These are phyloP conservation scores for Pseudomassariella vexata DNA, from an alignment of 2,329 filamentous ascomycete species.

Conservation along the genomic window DNA sequence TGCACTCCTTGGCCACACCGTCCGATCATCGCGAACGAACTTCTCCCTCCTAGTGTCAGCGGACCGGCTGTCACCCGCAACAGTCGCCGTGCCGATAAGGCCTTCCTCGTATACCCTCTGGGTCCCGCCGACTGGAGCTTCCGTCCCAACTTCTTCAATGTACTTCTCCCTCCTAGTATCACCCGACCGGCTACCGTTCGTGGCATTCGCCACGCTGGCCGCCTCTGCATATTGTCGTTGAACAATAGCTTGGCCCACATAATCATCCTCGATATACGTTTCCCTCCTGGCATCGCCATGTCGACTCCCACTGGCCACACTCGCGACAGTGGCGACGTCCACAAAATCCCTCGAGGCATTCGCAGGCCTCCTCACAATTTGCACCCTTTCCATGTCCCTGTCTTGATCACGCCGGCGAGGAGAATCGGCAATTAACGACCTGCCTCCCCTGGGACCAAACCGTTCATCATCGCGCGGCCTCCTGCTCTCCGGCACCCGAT, in stretches of 20 bases:
- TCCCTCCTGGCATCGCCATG: constrained; percentile 2
- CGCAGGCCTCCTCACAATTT: constrained; percentile 1
- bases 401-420: not conserved
- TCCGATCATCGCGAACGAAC: too few species aligned
- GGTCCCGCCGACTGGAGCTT: too few species aligned
- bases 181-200: constrained; percentile 1
- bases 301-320: constrained; percentile 1
- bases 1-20: too few species aligned
- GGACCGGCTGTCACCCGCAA: not conserved
- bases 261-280: constrained; percentile 4
- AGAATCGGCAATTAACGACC: not conserved
- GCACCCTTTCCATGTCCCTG: constrained; percentile 1
- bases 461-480: constrained; percentile 2
- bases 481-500: not conserved
- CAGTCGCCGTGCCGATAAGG: too few species aligned
- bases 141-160: constrained; percentile 3
- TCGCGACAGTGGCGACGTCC: not conserved
- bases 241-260: too few species aligned
- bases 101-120: too few species aligned
- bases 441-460: constrained; percentile 2
- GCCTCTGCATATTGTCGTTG: not conserved
- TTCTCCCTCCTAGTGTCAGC: not conserved
- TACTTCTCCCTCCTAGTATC: constrained; percentile 4
- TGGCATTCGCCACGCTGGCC: not conserved
- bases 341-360: not conserved